Evolutionary conservation across 495 filamentous ascomycete genomes (phyloP), one percentile per base, ranked within the genome.

Genomic region (Neurospora sp.): DNA sequence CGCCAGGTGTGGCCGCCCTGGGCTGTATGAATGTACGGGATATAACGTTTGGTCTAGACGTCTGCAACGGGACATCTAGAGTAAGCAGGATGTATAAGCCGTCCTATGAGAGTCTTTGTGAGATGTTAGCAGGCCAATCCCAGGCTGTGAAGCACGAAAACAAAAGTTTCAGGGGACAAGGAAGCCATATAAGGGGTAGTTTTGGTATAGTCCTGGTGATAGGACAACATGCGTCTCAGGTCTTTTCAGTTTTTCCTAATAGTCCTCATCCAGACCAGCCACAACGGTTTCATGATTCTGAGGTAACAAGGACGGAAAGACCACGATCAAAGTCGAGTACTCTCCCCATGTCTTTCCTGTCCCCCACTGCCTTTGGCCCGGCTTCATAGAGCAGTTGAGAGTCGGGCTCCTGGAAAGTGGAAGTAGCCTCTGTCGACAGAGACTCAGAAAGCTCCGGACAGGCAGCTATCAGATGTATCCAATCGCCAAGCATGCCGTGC

Each of bases 201-300:
- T 7, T 61, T 27, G 53, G 53, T 61, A 61, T 31, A 61, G 53
- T 35, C 53, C 53, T 61, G 8, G 53, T 61, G 53, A 61, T 61
- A 61, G 27, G 53, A 61, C 53, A 61, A 35, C 27, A 6, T 1
- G 76, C 74, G 77, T 77, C 77, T 82, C 80, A 82, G 80, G 77
- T 82, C 79, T 82, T 81, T 80, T 81, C 79, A 81, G 80, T 80
- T 80, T 80, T 68, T 73, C 53, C 53, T 65, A 68, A 72, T 74
- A 74, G 72, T 78, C 77, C 74, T 79, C 78, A 79, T 77, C 47
- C 76, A 75, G 73, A 71, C 65, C 14, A 70, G 77, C 78, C 74
- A 72, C 80, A 78, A 71, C 80, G 80, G 80, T 75, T 82, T 79
- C 75, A 73, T 71, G 73, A 75, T 70, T 77, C 74, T 27, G 71